Base-by-base conservation (phyloP, 805 yeast species). In the Limtongia smithiae region DNA sequence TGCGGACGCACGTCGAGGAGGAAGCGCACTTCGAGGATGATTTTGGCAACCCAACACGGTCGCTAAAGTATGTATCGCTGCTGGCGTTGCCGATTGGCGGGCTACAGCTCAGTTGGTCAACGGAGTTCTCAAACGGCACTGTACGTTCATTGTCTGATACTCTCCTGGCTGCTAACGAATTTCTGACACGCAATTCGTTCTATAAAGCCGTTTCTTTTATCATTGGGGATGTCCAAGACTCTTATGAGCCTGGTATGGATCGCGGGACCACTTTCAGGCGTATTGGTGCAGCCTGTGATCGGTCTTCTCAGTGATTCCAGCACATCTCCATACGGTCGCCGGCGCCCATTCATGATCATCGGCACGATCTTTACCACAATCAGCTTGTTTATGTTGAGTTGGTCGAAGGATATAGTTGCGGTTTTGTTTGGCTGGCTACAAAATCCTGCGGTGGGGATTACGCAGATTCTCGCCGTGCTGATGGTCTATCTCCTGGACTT, bases 241-340 rank as follows among this genome's bases (percentile, higher is more conserved):
- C 58, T 72, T 0, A 63, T 81, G 57, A 79, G 83, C 5, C 65
- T 81, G 39, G 74, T 81, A 3, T 81, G 85, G 86, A 71, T 81
- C 20, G 83, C 84, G 1, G 84, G 85, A 1, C 85, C 86, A 0
- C 58, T 80, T 14, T 75, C 82, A 12, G 85, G 85, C 0, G 71
- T 81, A 0, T 55, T 81, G 20, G 83, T 83, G 0, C 85, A 81
- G 62, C 86, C 86, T 0, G 67, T 80, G 3, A 76, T 80, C 34
- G 86, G 86, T 0, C 68, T 78, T 6, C 59, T 77, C 38, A 76
- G 82, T 50, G 86, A 81, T 61, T 71, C 72, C 48, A 73, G 76
- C 32, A 65, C 69, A 48, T 60, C 67, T 39, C 61, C 58, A 28
- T 63, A 65, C 46, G 85, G 85, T 3, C 68, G 83, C 54, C 62